Conservation (phyloP, 805 yeast genomes). For the Sungouiella blattae region DNA sequence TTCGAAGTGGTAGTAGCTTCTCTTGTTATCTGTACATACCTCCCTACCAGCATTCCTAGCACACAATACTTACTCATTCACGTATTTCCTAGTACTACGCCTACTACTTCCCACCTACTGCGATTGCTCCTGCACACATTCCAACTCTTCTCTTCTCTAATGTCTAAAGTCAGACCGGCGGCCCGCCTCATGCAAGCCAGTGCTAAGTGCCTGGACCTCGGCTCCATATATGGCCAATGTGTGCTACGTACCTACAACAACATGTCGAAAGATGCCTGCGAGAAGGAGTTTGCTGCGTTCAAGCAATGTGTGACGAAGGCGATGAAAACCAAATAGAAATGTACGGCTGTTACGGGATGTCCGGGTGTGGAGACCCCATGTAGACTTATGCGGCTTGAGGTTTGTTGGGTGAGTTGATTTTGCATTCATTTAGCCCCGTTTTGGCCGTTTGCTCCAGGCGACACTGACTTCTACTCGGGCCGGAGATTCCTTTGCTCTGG, state of each 20-base stretch:
- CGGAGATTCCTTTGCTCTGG: too few species aligned
- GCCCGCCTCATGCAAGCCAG: conserved; percentile 37
- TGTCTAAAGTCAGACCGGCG: conserved; percentile 36
- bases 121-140: not conserved
- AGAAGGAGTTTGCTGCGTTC: conserved; percentile 46
- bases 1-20: too few species aligned
- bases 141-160: conserved; percentile 5
- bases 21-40: too few species aligned
- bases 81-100: too few species aligned
- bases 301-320: conserved; percentile 44
- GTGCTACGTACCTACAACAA: conserved; percentile 47
- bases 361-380: not conserved
- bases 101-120: not conserved
- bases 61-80: too few species aligned
- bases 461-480: too few species aligned
- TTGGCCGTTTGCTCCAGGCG: too few species aligned
- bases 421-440: too few species aligned
- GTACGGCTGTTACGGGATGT: not conserved
- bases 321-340: not conserved
- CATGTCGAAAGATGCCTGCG: conserved; percentile 51
- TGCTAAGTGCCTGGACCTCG: conserved; percentile 40
- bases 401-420: not conserved
- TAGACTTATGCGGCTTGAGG: too few species aligned
- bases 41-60: too few species aligned
- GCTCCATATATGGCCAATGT: conserved; percentile 54